These are phyloP conservation scores for Arachis stenosperma DNA, from an alignment of 306 rosid species.

Conservation along the genomic window DNA sequence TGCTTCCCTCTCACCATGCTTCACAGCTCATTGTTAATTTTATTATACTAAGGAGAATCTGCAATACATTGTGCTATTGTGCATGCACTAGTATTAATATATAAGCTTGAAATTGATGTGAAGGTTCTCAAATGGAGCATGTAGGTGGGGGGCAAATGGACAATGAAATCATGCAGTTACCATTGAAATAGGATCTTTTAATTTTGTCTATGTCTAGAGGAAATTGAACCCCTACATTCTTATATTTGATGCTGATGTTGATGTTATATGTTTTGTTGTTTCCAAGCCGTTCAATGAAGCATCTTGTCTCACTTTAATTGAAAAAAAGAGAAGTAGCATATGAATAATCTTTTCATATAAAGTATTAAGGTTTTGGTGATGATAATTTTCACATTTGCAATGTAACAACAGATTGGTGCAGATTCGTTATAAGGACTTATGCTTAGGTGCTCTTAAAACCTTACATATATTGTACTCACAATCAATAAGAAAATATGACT, in stretches of 20 bases:
- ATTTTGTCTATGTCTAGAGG: no score
- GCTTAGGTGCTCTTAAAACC: no score
- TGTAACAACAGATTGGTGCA: background rate
- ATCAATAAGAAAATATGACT: no score
- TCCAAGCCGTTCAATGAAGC: background rate
- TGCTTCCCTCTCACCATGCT: conserved; percentile 37
- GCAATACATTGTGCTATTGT: conserved; percentile 18
- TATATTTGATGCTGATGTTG: background rate
- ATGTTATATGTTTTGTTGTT: conserved; percentile 1
- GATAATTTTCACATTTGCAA: background rate
- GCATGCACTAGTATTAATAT: background rate
- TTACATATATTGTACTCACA: no score
- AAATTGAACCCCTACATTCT: background rate
- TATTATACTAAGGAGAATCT: conserved; percentile 26
- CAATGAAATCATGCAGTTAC: background rate
- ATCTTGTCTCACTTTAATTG: conserved; percentile 3
- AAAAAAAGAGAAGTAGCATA: background rate
- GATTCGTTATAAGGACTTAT: no score
- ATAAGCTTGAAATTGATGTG: background rate
- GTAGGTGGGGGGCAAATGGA: conserved; percentile 1
- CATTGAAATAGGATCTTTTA: background rate
- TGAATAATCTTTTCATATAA: conserved; percentile 3
- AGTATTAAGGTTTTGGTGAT: background rate
- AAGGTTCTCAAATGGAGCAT: background rate
- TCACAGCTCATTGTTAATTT: conserved; percentile 35